These are phyloP conservation scores for Kodamaea fungicola DNA, from an alignment of 1,139 yeast species.

Conservation along the genomic window DNA sequence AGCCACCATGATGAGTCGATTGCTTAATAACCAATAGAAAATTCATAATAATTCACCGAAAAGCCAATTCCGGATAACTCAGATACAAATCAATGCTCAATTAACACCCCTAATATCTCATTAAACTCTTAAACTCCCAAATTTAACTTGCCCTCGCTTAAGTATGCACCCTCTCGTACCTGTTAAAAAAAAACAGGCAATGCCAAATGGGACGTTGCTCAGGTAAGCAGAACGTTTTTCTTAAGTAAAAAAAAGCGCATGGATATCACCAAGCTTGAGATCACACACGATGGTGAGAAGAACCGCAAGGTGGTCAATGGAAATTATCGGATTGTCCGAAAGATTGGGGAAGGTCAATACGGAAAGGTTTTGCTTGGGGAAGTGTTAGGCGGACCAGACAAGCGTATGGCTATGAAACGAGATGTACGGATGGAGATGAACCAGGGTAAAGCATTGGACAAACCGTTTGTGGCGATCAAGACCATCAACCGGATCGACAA, in stretches of 20 bases:
- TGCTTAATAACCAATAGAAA: too few species aligned
- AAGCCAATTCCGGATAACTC: too few species aligned
- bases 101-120: too few species aligned
- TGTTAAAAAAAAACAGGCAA: too few species aligned
- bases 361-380: slow-evolving; percentile 42
- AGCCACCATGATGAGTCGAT: too few species aligned
- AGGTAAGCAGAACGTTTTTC: too few species aligned
- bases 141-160: too few species aligned
- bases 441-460: slow-evolving; percentile 2
- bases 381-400: slow-evolving; percentile 9
- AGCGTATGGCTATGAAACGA: not conserved
- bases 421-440: not conserved
- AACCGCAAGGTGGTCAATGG: slow-evolving; percentile 35
- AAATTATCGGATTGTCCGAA: slow-evolving; percentile 31
- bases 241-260: slow-evolving; percentile 3
- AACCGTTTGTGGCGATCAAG: slow-evolving; percentile 38
- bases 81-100: too few species aligned
- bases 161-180: too few species aligned
- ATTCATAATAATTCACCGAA: too few species aligned
- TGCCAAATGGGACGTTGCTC: too few species aligned
- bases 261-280: slow-evolving; percentile 20
- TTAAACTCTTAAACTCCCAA: too few species aligned
- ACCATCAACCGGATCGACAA: slow-evolving; percentile 44
- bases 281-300: slow-evolving; percentile 28
- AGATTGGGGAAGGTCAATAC: slow-evolving; percentile 45